Percentiles rank a stretch among this genome's conserved stretches.
phyloP scores from a whole-genome alignment of 1,284 basidiomycete genomes.

The Agroathelia rolfsii region DNA sequence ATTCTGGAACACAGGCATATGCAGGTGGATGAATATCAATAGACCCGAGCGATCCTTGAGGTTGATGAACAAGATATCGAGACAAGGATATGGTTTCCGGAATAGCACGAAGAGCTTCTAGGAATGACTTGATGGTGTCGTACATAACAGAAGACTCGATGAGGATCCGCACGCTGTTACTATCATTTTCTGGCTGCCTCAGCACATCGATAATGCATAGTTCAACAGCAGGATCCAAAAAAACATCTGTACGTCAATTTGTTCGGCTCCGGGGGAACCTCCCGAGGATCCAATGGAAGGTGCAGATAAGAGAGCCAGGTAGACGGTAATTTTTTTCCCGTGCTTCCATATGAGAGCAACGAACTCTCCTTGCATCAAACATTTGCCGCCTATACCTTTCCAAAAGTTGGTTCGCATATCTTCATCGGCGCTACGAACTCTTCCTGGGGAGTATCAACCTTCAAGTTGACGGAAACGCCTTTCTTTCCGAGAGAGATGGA shows the following conservation, averaged over 20 bases:
- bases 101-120: constrained; percentile 35
- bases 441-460: constrained; percentile 43
- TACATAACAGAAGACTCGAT: constrained; percentile 54
- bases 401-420: constrained; percentile 35
- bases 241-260: constrained; percentile 34
- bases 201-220: constrained; percentile 32
- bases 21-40: constrained; percentile 34
- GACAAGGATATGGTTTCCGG: constrained; percentile 45
- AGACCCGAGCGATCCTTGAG: constrained; percentile 20
- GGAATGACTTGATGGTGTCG: constrained; percentile 51
- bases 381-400: constrained; percentile 40
- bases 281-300: constrained; percentile 28
- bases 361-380: constrained; percentile 45
- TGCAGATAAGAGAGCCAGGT: constrained; percentile 39
- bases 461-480: constrained; percentile 36
- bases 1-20: constrained; percentile 37
- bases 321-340: constrained; percentile 22
- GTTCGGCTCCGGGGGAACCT: constrained; percentile 24
- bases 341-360: constrained; percentile 41
- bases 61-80: constrained; percentile 36
- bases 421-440: constrained; percentile 29
- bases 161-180: constrained; percentile 23
- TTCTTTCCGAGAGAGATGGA: constrained; percentile 33
- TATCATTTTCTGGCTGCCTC: constrained; percentile 10
- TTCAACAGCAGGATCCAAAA: constrained; percentile 42